These are phyloP conservation scores for Aspergillus cavernicola DNA, from an alignment of 495 filamentous ascomycete genomes.

Conservation along the genomic window DNA sequence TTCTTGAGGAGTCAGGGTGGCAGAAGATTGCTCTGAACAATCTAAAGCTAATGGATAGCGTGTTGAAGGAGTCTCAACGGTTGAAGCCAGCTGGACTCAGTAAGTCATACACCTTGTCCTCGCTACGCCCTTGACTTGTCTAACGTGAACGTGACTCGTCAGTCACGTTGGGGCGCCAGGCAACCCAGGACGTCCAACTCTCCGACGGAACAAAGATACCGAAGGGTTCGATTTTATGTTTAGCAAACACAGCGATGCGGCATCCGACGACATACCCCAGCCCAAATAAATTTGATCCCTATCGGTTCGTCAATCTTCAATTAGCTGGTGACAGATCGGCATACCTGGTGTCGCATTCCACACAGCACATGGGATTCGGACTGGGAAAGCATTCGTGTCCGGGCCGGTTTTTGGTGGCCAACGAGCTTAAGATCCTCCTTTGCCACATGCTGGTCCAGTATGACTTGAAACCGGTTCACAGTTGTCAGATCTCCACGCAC, in stretches of 20 bases:
- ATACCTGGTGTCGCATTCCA: slow-evolving; percentile 35
- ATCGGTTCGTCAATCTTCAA: slow-evolving; percentile 34
- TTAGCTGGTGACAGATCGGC: slow-evolving; percentile 27
- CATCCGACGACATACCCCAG: slow-evolving; percentile 34
- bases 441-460: slow-evolving; percentile 46
- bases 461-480: slow-evolving; percentile 30
- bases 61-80: slow-evolving; percentile 41
- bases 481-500: too few species aligned
- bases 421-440: slow-evolving; percentile 37
- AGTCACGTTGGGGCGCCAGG: slow-evolving; percentile 40
- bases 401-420: slow-evolving; percentile 44
- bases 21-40: slow-evolving; percentile 35
- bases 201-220: slow-evolving; percentile 21
- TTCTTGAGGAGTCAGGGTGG: slow-evolving; percentile 33
- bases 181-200: slow-evolving; percentile 20
- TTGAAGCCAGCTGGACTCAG: slow-evolving; percentile 27
- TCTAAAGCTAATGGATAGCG: slow-evolving; percentile 44
- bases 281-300: slow-evolving; percentile 38
- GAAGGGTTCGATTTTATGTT: slow-evolving; percentile 21
- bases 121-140: background rate
- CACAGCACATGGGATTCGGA: slow-evolving; percentile 40
- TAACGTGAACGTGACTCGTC: too few species aligned
- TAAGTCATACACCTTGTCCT: slow-evolving; percentile 21
- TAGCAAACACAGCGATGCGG: slow-evolving; percentile 26
- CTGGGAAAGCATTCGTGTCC: slow-evolving; percentile 50